A percentile compares a stretch with the other conserved stretches of the same genome.
Conservation (phyloP, 2,329 filamentous ascomycete genomes). For the Penicillium sp. region DNA sequence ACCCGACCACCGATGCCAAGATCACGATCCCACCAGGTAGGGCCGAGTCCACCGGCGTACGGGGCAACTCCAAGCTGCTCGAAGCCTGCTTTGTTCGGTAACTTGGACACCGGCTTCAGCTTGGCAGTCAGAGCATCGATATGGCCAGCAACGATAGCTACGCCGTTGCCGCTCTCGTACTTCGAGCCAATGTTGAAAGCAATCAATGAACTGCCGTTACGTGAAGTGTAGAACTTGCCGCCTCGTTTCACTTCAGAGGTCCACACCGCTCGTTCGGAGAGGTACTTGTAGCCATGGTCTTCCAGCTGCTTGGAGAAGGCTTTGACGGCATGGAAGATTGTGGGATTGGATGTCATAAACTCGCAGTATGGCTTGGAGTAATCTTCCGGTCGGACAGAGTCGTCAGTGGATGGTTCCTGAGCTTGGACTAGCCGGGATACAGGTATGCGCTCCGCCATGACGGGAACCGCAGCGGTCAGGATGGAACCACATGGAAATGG, state of each 20-base stretch:
- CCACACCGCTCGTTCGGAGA: constrained; percentile 77
- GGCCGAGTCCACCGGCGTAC: constrained; percentile 81
- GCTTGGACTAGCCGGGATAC: constrained; percentile 16
- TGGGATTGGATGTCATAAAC: constrained; percentile 86
- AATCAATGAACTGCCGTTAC: constrained; percentile 81
- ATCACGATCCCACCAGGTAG: constrained; percentile 97
- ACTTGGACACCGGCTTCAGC: constrained; percentile 83
- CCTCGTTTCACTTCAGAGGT: constrained; percentile 65
- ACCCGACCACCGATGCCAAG: constrained; percentile 86
- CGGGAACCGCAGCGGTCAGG: constrained; percentile 25
- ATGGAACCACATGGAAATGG: no score
- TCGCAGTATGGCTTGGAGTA: constrained; percentile 82
- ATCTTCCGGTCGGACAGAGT: constrained; percentile 47
- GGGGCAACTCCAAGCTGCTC: constrained; percentile 86
- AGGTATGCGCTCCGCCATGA: constrained; percentile 12
- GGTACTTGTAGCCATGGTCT: constrained; percentile 68
- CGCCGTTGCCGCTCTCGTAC: constrained; percentile 79
- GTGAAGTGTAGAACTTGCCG: constrained; percentile 82
- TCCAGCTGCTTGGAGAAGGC: constrained; percentile 71
- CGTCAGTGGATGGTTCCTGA: constrained; percentile 15
- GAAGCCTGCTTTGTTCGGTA: constrained; percentile 81
- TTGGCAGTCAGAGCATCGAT: constrained; percentile 88
- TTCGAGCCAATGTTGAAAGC: constrained; percentile 77
- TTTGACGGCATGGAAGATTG: constrained; percentile 84
- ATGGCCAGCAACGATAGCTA: constrained; percentile 85